phyloP scores from a whole-genome alignment of 805 yeast species.

The Candida bentonensis region DNA sequence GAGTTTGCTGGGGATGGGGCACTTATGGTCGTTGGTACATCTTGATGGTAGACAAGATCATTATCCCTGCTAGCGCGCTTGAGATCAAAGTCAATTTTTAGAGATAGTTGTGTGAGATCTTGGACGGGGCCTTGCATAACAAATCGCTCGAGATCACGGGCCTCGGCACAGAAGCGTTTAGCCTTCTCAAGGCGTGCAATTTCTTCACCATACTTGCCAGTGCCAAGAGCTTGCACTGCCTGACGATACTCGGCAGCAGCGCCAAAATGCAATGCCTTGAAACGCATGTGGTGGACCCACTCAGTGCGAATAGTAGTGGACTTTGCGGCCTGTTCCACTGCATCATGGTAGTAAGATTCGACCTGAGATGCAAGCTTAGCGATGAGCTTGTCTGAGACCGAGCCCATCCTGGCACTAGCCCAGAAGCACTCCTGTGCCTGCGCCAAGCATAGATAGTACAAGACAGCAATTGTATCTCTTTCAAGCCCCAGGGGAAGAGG shows the following conservation, averaged over 20 bases:
- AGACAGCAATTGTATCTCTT: constrained; percentile 32
- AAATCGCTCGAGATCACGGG: constrained; percentile 27
- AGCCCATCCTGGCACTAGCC: constrained; percentile 46
- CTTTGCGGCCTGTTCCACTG: constrained; percentile 29
- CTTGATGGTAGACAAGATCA: constrained; percentile 60
- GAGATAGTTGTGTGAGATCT: constrained; percentile 38
- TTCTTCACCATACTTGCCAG: constrained; percentile 54
- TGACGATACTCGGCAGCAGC: constrained; percentile 60
- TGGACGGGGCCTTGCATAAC: constrained; percentile 22
- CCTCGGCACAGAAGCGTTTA: constrained; percentile 26
- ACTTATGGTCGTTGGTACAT: constrained; percentile 34
- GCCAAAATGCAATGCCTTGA: constrained; percentile 50
- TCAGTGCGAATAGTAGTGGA: constrained; percentile 42
- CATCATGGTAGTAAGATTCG: constrained; percentile 37
- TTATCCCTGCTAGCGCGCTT: constrained; percentile 60
- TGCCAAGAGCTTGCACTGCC: constrained; percentile 34
- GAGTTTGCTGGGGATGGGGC: constrained; percentile 37
- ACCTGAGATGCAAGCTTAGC: constrained; percentile 55
- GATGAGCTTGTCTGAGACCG: constrained; percentile 43
- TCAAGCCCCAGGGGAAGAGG: constrained; percentile 34
- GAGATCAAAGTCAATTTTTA: constrained; percentile 31
- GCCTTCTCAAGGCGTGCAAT: constrained; percentile 38
- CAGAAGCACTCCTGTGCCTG: constrained; percentile 84
- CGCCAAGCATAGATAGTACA: constrained; percentile 47
- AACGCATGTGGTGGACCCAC: constrained; percentile 48